Evolutionary conservation across 1,284 basidiomycete genomes (phyloP), one percentile per base, ranked within the genome.

Genomic region (Cerrena zonata): DNA sequence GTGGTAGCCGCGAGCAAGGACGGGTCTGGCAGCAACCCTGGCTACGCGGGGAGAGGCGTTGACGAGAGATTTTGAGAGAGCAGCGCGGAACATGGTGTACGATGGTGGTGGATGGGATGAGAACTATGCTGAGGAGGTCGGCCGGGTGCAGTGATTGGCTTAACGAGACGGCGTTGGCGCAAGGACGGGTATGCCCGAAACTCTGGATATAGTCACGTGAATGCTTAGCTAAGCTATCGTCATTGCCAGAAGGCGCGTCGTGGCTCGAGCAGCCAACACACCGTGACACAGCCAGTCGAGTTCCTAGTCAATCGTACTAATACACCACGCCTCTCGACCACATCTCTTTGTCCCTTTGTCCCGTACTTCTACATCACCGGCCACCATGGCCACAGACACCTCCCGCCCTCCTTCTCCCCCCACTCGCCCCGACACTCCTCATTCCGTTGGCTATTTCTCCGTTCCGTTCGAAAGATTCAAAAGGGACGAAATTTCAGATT

Each of bases 1-100:
- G 65, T 95, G 92, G 68, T 95, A 95, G 3, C 72, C 76, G 61
- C 92, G 81, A 53, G 74, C 73, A 47, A 79, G 66, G 19, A 75
- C 62, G 25, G 83, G 80, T 10, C 75, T 69, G 4, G 74, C 52
- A 23, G 69, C 62, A 24, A 70, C 60, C 47, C 69, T 71, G 30
- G 71, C 58, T 30, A 71, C 62, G 52, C 68, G 70, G 51, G 79
- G 72, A 54, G 73, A 69, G 52, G 69, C 57, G 55, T 60, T 69
- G 60, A 79, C 68, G 45, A 79, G 59, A 47, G 83, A 64, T 58
- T 74, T 79, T 59, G 78, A 64, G 60, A 83, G 58, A 38, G 74
- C 70, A 68, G 82, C 76, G 72, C 78, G 79, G 65, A 88, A 82
- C 86, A 89, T 89, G 71, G 69, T 72, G 69, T 69, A 26, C 36